Conservation (phyloP, 2,329 filamentous ascomycete species). For the Pestalotiopsis fici region DNA sequence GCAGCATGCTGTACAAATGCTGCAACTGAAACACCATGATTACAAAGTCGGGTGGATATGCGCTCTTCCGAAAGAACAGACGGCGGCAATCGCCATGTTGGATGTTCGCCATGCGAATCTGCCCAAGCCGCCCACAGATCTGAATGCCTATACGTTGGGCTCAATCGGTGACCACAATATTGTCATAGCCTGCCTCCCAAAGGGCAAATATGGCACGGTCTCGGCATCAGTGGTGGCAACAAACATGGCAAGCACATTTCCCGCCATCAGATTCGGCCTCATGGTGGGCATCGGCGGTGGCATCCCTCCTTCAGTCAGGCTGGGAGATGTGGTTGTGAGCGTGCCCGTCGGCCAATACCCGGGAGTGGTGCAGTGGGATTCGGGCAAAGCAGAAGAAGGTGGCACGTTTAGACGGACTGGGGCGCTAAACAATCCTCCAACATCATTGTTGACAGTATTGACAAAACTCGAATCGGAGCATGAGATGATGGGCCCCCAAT, state of each 20-base stretch:
- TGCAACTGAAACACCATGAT: conserved; percentile 2
- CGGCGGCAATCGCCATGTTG: conserved; percentile 20
- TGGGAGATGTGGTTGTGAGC: conserved; percentile 27
- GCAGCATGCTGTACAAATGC: not conserved
- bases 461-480: conserved; percentile 7
- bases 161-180: not conserved
- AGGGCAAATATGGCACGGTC: not conserved
- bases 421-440: conserved; percentile 19
- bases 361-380: conserved; percentile 25
- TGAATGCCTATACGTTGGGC: not conserved
- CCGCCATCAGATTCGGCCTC: not conserved
- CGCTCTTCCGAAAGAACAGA: conserved; percentile 17
- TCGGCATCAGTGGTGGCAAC: not conserved
- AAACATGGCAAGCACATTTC: not conserved
- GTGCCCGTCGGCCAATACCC: conserved; percentile 12
- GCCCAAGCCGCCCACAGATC: not conserved
- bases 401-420: conserved; percentile 18
- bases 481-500: conserved; percentile 15
- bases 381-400: conserved; percentile 17
- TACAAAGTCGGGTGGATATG: conserved; percentile 23
- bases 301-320: conserved; percentile 8
- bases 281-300: not conserved
- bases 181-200: conserved; percentile 5
- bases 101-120: not conserved
- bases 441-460: conserved; percentile 14